Percentiles rank a stretch among this genome's conserved stretches.
phyloP scores from a whole-genome alignment of 1,284 basidiomycete genomes.

The Retiboletus flavoniger region DNA sequence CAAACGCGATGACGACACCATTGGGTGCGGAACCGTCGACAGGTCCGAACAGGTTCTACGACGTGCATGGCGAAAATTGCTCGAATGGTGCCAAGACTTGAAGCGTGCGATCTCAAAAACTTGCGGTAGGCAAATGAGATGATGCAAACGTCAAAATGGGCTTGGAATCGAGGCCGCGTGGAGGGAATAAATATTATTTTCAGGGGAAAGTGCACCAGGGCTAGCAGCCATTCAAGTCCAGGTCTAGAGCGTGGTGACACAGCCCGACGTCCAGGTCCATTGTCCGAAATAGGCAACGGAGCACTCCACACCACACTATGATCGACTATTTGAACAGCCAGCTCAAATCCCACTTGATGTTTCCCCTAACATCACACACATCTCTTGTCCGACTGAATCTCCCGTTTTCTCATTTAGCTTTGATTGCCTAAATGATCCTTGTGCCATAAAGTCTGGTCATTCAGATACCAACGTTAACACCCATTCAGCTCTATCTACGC shows the following conservation, averaged over 20 bases:
- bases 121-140: not conserved
- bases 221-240: not conserved
- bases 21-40: not conserved
- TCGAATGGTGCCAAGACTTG: not conserved
- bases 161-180: not conserved
- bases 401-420: not conserved
- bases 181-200: not conserved
- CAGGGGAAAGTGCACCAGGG: constrained; percentile 5
- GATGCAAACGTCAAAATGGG: not conserved
- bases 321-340: constrained; percentile 32
- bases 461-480: constrained; percentile 1
- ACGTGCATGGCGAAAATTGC: not conserved
- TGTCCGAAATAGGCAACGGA: constrained; percentile 28
- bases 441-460: constrained; percentile 4
- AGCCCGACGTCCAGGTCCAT: constrained; percentile 19
- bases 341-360: constrained; percentile 8
- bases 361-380: constrained; percentile 18
- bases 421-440: constrained; percentile 2
- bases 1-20: not conserved
- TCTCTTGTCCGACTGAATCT: not conserved
- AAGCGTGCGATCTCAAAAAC: not conserved
- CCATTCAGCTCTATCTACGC: not conserved
- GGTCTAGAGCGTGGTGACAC: constrained; percentile 19
- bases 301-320: constrained; percentile 20
- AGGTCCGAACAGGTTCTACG: not conserved